A percentile compares a stretch with the other conserved stretches of the same genome.
Conservation (phyloP, 768 basidiomycete genomes). For the Lactarius hatsudake region DNA sequence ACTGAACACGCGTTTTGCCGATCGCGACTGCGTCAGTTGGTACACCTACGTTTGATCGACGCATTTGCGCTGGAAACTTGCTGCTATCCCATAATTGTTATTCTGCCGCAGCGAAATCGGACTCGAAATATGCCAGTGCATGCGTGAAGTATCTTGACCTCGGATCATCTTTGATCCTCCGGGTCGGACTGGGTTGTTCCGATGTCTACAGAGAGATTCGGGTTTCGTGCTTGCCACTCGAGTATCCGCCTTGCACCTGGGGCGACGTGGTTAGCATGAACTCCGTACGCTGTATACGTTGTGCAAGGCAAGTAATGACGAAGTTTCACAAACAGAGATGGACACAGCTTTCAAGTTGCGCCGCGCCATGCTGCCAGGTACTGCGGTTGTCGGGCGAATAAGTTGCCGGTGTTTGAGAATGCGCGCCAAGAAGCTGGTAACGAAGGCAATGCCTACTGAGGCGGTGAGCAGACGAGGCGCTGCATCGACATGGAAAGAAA, state of each 20-base stretch:
- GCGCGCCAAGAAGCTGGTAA: background rate
- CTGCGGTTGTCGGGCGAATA: background rate
- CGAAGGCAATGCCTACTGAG: background rate
- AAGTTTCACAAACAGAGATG: no score
- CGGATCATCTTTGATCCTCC: background rate
- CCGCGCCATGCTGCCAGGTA: background rate
- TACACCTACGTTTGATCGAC: background rate
- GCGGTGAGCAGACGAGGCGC: background rate
- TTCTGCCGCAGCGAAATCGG: background rate
- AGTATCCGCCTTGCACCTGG: background rate
- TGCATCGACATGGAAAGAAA: background rate
- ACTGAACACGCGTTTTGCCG: background rate
- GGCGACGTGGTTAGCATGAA: background rate
- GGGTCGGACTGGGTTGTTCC: background rate
- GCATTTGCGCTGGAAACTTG: background rate
- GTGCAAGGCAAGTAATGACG: background rate
- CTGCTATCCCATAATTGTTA: background rate
- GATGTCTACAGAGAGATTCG: background rate
- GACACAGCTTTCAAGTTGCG: background rate
- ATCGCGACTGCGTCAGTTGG: no score
- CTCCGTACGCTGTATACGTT: background rate
- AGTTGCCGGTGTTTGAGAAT: background rate
- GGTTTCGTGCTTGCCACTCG: background rate
- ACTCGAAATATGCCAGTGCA: background rate
- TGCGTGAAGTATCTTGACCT: background rate